A percentile compares a stretch with the other conserved stretches of the same genome.
phyloP scores from a whole-genome alignment of 2,329 filamentous ascomycete species.

The Fusarium nanum region DNA sequence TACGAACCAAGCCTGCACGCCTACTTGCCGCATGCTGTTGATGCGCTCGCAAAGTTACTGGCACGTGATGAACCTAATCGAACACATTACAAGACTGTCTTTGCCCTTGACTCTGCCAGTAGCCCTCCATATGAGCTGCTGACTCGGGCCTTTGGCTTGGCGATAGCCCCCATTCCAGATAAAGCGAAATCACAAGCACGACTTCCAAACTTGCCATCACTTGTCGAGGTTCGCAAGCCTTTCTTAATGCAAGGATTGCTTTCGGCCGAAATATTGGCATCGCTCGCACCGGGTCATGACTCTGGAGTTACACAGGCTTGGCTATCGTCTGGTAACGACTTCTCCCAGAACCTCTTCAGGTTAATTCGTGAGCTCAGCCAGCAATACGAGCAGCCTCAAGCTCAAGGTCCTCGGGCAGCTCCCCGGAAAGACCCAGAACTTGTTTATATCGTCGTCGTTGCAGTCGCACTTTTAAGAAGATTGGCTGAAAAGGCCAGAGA shows the following conservation, averaged over 20 bases:
- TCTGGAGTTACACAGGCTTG: conserved; percentile 78
- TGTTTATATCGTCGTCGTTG: conserved; percentile 74
- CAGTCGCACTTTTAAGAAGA: conserved; percentile 74
- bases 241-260: conserved; percentile 92
- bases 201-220: conserved; percentile 69
- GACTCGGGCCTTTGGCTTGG: conserved; percentile 86
- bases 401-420: conserved; percentile 50
- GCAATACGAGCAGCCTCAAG: conserved; percentile 65
- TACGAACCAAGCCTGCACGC: conserved; percentile 86
- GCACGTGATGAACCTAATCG: conserved; percentile 95
- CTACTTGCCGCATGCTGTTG: conserved; percentile 90
- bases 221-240: conserved; percentile 86
- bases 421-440: conserved; percentile 62
- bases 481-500: conserved; percentile 75
- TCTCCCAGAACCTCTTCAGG: conserved; percentile 81
- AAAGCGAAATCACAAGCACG: conserved; percentile 63
- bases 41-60: conserved; percentile 89
- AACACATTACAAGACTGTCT: conserved; percentile 83
- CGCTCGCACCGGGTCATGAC: conserved; percentile 78
- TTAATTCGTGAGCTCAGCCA: conserved; percentile 78
- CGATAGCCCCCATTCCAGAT: conserved; percentile 86
- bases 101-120: conserved; percentile 75
- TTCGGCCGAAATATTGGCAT: conserved; percentile 87
- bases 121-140: conserved; percentile 80
- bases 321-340: conserved; percentile 86